Conservation (phyloP, 2,329 filamentous ascomycete species). For the Hymenoscyphus salicellus region DNA sequence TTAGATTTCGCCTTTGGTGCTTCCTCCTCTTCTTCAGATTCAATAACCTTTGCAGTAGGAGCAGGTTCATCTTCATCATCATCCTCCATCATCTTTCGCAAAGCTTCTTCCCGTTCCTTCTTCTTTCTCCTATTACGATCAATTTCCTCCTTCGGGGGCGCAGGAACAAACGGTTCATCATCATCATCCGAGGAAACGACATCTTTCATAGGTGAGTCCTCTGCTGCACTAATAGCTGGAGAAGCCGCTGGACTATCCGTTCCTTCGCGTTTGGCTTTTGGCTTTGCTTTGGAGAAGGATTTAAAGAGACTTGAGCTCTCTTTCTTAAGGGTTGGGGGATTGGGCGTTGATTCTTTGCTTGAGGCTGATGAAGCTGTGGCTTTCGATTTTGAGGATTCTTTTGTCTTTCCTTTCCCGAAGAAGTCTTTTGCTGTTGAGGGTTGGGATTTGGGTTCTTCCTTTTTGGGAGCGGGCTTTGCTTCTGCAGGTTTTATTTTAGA, state of each 20-base stretch:
- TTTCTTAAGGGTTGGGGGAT: slow-evolving; percentile 49
- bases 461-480: slow-evolving; percentile 17
- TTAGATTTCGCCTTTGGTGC: slow-evolving; percentile 27
- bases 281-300: slow-evolving; percentile 70
- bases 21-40: slow-evolving; percentile 48
- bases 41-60: slow-evolving; percentile 46
- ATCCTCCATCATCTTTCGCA: slow-evolving; percentile 75
- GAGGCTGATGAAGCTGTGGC: slow-evolving; percentile 21
- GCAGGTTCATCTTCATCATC: slow-evolving; percentile 48
- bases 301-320: slow-evolving; percentile 68
- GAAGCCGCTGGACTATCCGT: slow-evolving; percentile 40
- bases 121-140: slow-evolving; percentile 43
- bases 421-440: slow-evolving; percentile 37
- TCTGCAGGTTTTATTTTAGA: slow-evolving; percentile 35
- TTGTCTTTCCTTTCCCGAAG: slow-evolving; percentile 37
- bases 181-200: slow-evolving; percentile 49
- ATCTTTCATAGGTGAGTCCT: slow-evolving; percentile 54
- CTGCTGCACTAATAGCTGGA: slow-evolving; percentile 36
- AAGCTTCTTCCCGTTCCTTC: slow-evolving; percentile 62
- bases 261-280: slow-evolving; percentile 50
- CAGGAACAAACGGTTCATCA: slow-evolving; percentile 49
- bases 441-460: slow-evolving; percentile 27
- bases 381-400: slow-evolving; percentile 14
- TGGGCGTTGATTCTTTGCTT: slow-evolving; percentile 31
- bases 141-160: slow-evolving; percentile 36